phyloP scores from a whole-genome alignment of 2,329 filamentous ascomycete species.

The Fusarium oligoseptatum region DNA sequence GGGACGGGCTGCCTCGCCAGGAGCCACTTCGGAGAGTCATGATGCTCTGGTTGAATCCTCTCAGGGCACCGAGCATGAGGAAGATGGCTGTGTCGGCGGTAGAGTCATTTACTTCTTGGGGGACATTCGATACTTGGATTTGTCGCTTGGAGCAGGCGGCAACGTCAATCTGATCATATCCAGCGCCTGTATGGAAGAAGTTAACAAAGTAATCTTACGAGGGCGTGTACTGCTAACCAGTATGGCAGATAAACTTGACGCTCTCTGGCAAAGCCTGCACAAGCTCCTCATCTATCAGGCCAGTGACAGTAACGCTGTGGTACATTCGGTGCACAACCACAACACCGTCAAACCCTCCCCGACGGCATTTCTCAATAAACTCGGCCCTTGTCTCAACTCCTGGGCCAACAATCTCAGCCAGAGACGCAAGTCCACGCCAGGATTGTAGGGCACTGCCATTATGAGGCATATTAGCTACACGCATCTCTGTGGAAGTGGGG shows the following conservation, averaged over 20 bases:
- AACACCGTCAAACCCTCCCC: neutral
- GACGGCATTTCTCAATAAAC: neutral
- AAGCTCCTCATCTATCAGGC: neutral
- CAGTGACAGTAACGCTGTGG: neutral
- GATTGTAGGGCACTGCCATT: neutral
- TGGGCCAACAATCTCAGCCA: neutral
- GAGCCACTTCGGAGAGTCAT: neutral
- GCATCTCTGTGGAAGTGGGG: neutral
- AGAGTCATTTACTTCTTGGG: neutral
- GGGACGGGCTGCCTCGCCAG: neutral
- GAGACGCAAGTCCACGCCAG: neutral
- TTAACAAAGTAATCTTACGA: rapidly evolving
- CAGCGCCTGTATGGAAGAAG: neutral
- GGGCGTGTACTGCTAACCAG: neutral
- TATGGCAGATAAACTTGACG: neutral
- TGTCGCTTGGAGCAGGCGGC: neutral
- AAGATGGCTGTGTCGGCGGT: neutral
- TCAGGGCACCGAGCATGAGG: neutral
- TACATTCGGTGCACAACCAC: neutral
- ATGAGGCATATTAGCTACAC: neutral
- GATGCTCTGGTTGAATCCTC: neutral
- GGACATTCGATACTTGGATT: neutral
- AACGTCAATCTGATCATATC: neutral
- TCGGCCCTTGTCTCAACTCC: neutral
- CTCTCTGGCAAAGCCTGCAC: neutral